Conservation (phyloP, 371 early-diverging fungal species). For the Rhizopus arrhizus region DNA sequence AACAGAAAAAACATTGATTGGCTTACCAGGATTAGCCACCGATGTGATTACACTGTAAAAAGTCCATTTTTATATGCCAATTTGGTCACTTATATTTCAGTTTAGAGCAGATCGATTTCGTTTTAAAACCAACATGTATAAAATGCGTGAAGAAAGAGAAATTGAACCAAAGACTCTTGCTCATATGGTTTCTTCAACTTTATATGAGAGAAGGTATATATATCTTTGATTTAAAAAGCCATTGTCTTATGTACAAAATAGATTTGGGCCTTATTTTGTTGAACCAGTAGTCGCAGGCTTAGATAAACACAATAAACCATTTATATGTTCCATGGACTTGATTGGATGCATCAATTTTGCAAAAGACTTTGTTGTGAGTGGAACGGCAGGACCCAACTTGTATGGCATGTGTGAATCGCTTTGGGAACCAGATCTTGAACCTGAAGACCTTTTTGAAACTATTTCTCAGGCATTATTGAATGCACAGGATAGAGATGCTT, state of each 20-base stretch:
- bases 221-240: background rate
- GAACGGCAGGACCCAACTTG: constrained; percentile 90
- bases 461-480: constrained; percentile 96
- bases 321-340: constrained; percentile 95
- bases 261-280: constrained; percentile 97
- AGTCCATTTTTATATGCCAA: constrained; percentile 14
- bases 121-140: constrained; percentile 97
- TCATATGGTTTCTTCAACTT: constrained; percentile 94
- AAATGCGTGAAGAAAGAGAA: constrained; percentile 94
- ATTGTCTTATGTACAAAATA: constrained; percentile 24
- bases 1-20: constrained; percentile 86
- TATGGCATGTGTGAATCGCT: constrained; percentile 98
- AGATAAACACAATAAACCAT: constrained; percentile 89
- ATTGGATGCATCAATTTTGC: constrained; percentile 97
- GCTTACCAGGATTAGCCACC: constrained; percentile 95
- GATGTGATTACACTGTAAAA: constrained; percentile 94
- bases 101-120: constrained; percentile 85
- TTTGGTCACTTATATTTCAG: background rate
- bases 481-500: constrained; percentile 97
- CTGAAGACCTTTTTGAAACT: constrained; percentile 98
- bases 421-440: constrained; percentile 96
- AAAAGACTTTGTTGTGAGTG: constrained; percentile 95
- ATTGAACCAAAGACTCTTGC: constrained; percentile 96
- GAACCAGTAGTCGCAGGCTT: constrained; percentile 97
- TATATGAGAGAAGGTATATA: constrained; percentile 90